Percentiles rank a stretch among this genome's conserved stretches.
Conservation (phyloP, 2,329 filamentous ascomycete species). For the Colletotrichum echinochloae region DNA sequence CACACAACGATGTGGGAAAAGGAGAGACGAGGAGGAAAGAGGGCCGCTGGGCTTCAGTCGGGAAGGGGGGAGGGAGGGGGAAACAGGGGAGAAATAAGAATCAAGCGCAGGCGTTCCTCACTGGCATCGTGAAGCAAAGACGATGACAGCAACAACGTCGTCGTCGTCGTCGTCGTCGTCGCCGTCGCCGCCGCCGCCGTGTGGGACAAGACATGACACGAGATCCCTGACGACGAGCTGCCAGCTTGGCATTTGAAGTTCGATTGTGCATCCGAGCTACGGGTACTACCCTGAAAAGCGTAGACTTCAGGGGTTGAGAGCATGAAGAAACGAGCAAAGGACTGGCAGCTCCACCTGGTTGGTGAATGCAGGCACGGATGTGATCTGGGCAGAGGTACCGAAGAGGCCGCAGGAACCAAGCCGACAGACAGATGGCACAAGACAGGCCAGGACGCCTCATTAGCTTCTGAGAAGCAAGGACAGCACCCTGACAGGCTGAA, state of each 20-base stretch:
- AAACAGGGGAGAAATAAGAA: slow-evolving; percentile 33
- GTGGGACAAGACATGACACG: slow-evolving; percentile 31
- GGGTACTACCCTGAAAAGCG: slow-evolving; percentile 18
- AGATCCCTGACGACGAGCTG: slow-evolving; percentile 3
- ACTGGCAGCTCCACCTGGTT: slow-evolving; percentile 20
- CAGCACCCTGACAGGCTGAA: slow-evolving; percentile 22
- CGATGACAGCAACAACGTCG: not conserved
- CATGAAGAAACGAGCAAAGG: slow-evolving; percentile 34
- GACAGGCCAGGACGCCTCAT: not conserved
- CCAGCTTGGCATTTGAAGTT: slow-evolving; percentile 31
- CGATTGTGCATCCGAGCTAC: slow-evolving; percentile 25
- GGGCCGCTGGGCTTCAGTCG: not conserved
- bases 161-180: not conserved
- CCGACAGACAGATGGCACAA: not conserved
- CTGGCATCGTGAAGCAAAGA: slow-evolving; percentile 14
- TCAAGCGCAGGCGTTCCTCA: slow-evolving; percentile 16
- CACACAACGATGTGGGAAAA: too few species aligned
- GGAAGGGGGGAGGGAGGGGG: slow-evolving; percentile 7
- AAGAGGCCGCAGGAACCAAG: slow-evolving; percentile 2
- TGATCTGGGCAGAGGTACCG: slow-evolving; percentile 22
- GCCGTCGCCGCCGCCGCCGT: not conserved
- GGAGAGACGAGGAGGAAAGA: not conserved
- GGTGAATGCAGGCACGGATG: slow-evolving; percentile 28
- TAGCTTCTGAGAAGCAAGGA: slow-evolving; percentile 22
- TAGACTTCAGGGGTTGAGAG: slow-evolving; percentile 19